These are phyloP conservation scores for Begonia peltatifolia DNA, from an alignment of 306 rosid genomes.

Conservation along the genomic window DNA sequence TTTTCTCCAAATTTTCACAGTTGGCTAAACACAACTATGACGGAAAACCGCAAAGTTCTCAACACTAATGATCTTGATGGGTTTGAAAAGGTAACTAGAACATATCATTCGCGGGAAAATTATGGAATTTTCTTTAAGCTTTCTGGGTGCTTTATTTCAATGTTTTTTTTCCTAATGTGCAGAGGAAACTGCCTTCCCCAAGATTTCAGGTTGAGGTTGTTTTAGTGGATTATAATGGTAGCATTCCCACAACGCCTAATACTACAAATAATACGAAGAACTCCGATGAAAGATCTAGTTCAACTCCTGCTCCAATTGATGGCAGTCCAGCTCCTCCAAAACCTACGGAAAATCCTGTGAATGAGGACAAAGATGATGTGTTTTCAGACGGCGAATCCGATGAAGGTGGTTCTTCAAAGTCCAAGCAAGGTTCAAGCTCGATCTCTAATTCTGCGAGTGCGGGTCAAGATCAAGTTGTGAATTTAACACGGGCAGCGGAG, in stretches of 20 bases:
- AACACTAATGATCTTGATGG: slow-evolving; percentile 72
- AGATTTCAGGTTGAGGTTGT: slow-evolving; percentile 92
- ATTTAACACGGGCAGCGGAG: slow-evolving; percentile 41
- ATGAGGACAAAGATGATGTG: slow-evolving; percentile 63
- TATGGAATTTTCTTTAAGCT: background rate
- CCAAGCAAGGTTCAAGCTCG: slow-evolving; percentile 33
- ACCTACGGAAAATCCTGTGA: slow-evolving; percentile 22
- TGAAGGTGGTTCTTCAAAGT: slow-evolving; percentile 48
- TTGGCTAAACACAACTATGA: slow-evolving; percentile 95
- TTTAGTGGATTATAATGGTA: slow-evolving; percentile 45
- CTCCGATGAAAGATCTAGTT: slow-evolving; percentile 57
- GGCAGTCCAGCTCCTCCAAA: slow-evolving; percentile 19
- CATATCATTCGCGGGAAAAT: background rate
- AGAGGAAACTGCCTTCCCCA: slow-evolving; percentile 94
- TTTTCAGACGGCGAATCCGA: slow-evolving; percentile 80
- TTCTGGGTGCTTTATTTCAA: background rate
- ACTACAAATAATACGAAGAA: slow-evolving; percentile 31
- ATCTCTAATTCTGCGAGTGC: slow-evolving; percentile 28
- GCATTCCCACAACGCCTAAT: slow-evolving; percentile 20
- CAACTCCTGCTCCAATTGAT: slow-evolving; percentile 27
- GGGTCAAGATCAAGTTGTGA: slow-evolving; percentile 34
- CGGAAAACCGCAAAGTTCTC: slow-evolving; percentile 70
- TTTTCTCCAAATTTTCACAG: slow-evolving; percentile 24
- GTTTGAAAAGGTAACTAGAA: slow-evolving; percentile 64
- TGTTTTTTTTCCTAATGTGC: slow-evolving; percentile 14